These are phyloP conservation scores for Suillus ampliporus DNA, from an alignment of 768 basidiomycete species.

Conservation along the genomic window DNA sequence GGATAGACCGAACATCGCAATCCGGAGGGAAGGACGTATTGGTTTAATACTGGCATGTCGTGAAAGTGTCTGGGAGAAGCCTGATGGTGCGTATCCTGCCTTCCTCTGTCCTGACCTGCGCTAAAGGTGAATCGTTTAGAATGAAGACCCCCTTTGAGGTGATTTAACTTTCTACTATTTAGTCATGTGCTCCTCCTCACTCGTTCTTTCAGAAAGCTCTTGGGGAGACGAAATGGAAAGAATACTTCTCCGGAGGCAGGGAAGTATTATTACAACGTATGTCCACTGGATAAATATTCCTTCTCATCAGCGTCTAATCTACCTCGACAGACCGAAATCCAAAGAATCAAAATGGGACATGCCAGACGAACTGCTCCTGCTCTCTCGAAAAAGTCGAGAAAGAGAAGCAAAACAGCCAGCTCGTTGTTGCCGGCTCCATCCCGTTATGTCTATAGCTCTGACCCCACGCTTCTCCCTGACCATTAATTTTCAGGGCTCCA, in stretches of 20 bases:
- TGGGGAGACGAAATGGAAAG: constrained; percentile 92
- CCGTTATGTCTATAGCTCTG: constrained; percentile 23
- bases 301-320: constrained; percentile 7
- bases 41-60: constrained; percentile 91
- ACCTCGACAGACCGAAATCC: constrained; percentile 64
- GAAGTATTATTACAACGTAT: constrained; percentile 89
- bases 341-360: constrained; percentile 99
- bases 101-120: constrained; percentile 14
- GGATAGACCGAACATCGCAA: constrained; percentile 90
- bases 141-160: constrained; percentile 94
- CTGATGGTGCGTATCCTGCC: constrained; percentile 66
- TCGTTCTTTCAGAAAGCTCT: constrained; percentile 70
- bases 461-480: constrained; percentile 9
- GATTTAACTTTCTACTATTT: constrained; percentile 24
- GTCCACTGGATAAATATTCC: constrained; percentile 22
- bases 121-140: constrained; percentile 46
- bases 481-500: constrained; percentile 29
- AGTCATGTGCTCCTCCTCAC: constrained; percentile 6
- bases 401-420: constrained; percentile 53
- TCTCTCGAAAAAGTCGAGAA: constrained; percentile 88
- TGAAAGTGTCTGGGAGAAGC: constrained; percentile 98
- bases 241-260: constrained; percentile 92
- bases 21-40: constrained; percentile 96
- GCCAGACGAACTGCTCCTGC: constrained; percentile 88
- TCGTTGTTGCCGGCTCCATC: constrained; percentile 38